Evolutionary conservation across 257 asterid species (phyloP), one percentile per base, ranked within the genome.

Genomic region (Ballota nigra): DNA sequence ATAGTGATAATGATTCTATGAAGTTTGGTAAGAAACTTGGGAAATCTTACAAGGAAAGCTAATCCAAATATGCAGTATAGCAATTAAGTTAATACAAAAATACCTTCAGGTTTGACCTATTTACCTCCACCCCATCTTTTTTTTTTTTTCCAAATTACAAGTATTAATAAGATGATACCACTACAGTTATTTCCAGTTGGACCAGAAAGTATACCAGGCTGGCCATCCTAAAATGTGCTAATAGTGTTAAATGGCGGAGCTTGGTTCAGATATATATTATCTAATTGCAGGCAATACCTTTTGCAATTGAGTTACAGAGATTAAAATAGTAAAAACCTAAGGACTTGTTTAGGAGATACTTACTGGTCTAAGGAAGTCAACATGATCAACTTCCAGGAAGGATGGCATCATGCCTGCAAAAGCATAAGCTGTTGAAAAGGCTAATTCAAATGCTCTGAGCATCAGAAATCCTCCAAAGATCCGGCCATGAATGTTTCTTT

Each of bases 341-440:
- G 47, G 58, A 67, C 9, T 49, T 69, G 22, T 34, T 10, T 11
- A 65, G 57, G 64, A 65, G 65, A 76, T 58, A 79, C 93, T 81
- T 73, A 93, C 99, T 15, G 98, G 98, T 80, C 87, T 83, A 34
- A 94, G 91, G 78, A 94, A 94, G 77, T 94, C 96, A 68, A 94
- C 99, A 82, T 86, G 93, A 81, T 91, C 99, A 66, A 88, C 96
- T 83, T 94, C 99, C 52, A 94, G 78, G 84, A 94, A 94, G 78
- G 85, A 86, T 1, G 97, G 99, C 98, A 89, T 91, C 93, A 89
- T 75, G 45, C 99, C 99, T 15, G 97, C 99, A 82, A 94, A 94
- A 74, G 88, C 81, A 81, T 94, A 94, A 61, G 95, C 82, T 1
- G 99, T 94, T 69, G 98, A 86, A 70, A 89, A 89, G 34, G 98